phyloP scores from a whole-genome alignment of 768 basidiomycete genomes.

The Lactarius tabidus region DNA sequence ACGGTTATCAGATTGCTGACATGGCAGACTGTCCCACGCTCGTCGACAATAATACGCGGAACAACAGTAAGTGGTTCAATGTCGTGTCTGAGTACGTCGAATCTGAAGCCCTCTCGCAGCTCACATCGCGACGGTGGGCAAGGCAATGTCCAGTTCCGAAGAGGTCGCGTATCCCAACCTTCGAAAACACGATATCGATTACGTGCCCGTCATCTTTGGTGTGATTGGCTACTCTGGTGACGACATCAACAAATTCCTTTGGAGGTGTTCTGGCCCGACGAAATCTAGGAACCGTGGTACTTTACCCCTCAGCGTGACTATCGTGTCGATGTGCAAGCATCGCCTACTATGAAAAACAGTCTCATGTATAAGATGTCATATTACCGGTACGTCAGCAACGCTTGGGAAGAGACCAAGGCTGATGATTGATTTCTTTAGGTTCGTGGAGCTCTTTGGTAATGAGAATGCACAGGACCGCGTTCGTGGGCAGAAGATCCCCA shows the following conservation, averaged over 20 bases:
- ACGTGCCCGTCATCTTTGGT: slow-evolving; percentile 96
- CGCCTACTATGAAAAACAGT: slow-evolving; percentile 86
- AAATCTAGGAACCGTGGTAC: slow-evolving; percentile 92
- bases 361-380: slow-evolving; percentile 99
- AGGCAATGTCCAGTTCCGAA: slow-evolving; percentile 93
- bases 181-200: slow-evolving; percentile 95
- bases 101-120: slow-evolving; percentile 41
- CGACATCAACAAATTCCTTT: slow-evolving; percentile 99
- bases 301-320: slow-evolving; percentile 94
- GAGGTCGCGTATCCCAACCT: slow-evolving; percentile 97
- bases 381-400: slow-evolving; percentile 60
- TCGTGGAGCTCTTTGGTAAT: slow-evolving; percentile 82
- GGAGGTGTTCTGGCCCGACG: slow-evolving; percentile 99
- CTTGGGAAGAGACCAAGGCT: not conserved
- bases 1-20: slow-evolving; percentile 97
- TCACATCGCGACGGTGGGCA: slow-evolving; percentile 98
- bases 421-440: slow-evolving; percentile 43
- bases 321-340: slow-evolving; percentile 81
- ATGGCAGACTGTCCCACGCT: slow-evolving; percentile 96
- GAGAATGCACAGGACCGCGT: slow-evolving; percentile 78
- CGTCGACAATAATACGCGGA: slow-evolving; percentile 99
- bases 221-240: slow-evolving; percentile 96
- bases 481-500: slow-evolving; percentile 78
- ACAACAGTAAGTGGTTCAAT: too few species aligned
- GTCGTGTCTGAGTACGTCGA: too few species aligned